A percentile compares a stretch with the other conserved stretches of the same genome.
Conservation (phyloP, 2,329 filamentous ascomycete genomes). For the Aureobasidium lini region DNA sequence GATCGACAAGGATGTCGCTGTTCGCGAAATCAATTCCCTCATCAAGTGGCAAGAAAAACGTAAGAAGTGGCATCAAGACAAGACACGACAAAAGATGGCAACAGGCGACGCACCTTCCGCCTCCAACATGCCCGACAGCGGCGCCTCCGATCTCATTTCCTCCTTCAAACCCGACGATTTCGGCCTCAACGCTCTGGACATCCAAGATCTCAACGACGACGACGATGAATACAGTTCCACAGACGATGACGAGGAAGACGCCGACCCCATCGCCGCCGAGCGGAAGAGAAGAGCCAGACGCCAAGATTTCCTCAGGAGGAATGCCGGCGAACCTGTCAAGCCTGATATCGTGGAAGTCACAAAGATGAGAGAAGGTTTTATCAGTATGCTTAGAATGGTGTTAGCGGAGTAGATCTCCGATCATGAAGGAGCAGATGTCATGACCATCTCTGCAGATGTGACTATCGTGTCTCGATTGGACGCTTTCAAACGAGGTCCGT, state of each 20-base stretch:
- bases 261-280: conserved; percentile 85
- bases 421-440: too few relatives aligned
- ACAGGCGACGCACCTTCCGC: conserved; percentile 47
- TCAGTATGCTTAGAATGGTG: conserved; percentile 29
- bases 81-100: conserved; percentile 98
- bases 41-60: conserved; percentile 91
- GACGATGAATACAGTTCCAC: conserved; percentile 61
- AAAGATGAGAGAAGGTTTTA: conserved; percentile 29
- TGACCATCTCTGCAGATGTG: too few relatives aligned
- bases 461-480: too few relatives aligned
- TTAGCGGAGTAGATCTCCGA: conserved; percentile 21
- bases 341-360: conserved; percentile 26
- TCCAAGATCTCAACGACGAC: conserved; percentile 77
- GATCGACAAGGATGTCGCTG: conserved; percentile 64
- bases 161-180: conserved; percentile 77
- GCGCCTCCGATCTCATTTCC: conserved; percentile 45
- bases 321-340: conserved; percentile 31
- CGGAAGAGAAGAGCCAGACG: conserved; percentile 66
- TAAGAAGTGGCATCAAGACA: conserved; percentile 97
- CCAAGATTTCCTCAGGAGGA: conserved; percentile 61
- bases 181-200: conserved; percentile 76
- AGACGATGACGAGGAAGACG: conserved; percentile 61
- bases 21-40: conserved; percentile 73
- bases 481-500: too few relatives aligned
- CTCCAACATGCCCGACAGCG: conserved; percentile 21